phyloP scores from a whole-genome alignment of 1,284 basidiomycete genomes.

The Ceratobasidium sp. region DNA sequence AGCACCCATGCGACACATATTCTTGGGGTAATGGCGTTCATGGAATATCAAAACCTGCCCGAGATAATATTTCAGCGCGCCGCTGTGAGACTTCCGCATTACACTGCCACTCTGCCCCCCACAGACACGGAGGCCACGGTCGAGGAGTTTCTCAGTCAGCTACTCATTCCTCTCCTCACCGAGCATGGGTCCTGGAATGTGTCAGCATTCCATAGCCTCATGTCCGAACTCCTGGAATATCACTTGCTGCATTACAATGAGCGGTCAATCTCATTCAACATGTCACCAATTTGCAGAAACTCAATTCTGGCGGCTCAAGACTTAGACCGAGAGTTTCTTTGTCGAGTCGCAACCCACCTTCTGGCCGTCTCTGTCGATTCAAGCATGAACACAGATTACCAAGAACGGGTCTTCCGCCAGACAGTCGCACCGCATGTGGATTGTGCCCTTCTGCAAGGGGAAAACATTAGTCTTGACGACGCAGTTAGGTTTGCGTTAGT shows the following conservation, averaged over 20 bases:
- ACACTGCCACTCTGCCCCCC: not conserved
- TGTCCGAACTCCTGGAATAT: not conserved
- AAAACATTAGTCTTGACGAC: constrained; percentile 1
- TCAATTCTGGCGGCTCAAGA: not conserved
- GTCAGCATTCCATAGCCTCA: not conserved
- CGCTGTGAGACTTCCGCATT: not conserved
- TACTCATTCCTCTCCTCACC: not conserved
- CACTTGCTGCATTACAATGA: not conserved
- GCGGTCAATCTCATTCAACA: not conserved
- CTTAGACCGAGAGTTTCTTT: not conserved
- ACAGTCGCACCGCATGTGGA: not conserved
- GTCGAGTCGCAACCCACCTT: not conserved
- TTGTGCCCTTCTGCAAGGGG: not conserved
- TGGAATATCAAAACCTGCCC: not conserved
- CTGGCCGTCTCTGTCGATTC: not conserved
- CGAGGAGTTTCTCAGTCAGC: not conserved
- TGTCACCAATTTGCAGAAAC: not conserved
- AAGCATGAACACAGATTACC: not conserved
- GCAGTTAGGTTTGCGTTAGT: not conserved
- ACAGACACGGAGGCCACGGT: not conserved
- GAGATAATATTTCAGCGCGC: constrained; percentile 1
- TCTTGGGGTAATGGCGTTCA: not conserved
- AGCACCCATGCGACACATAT: not conserved
- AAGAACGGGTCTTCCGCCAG: not conserved
- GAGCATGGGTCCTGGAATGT: not conserved